Evolutionary conservation across 2,329 filamentous ascomycete species (phyloP).

Genomic region (Talaromyces albobiverticillius): DNA sequence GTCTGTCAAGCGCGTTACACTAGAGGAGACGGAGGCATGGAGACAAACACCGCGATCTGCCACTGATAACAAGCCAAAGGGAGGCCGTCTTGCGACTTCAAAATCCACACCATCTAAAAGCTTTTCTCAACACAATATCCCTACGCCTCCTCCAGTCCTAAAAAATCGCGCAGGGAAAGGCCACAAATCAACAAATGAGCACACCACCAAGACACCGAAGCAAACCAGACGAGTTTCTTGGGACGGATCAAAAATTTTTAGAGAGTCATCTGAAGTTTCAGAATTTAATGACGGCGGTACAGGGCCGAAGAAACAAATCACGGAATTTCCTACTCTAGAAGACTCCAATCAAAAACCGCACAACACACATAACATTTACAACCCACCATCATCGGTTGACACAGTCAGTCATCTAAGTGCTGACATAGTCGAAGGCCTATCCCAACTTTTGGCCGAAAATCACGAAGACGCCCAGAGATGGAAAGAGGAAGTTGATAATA

Average conservation of each 20-base stretch:
- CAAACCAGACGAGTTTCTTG: constrained; percentile 33
- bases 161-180: constrained; percentile 40
- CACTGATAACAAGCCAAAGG: constrained; percentile 30
- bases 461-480: constrained; percentile 37
- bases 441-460: constrained; percentile 33
- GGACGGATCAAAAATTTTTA: constrained; percentile 36
- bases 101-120: constrained; percentile 20
- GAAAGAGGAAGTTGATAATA: constrained; percentile 36
- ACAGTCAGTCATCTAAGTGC: constrained; percentile 34
- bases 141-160: constrained; percentile 39
- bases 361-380: constrained; percentile 11
- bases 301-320: constrained; percentile 7
- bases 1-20: constrained; percentile 38
- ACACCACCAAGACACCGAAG: constrained; percentile 23
- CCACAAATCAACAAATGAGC: constrained; percentile 19
- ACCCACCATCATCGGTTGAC: constrained; percentile 24
- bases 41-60: constrained; percentile 30
- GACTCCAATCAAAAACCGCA: constrained; percentile 19
- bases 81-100: constrained; percentile 28
- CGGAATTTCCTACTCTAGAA: constrained; percentile 20
- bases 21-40: constrained; percentile 37
- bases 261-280: constrained; percentile 22
- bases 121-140: constrained; percentile 20
- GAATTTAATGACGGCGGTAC: constrained; percentile 4
- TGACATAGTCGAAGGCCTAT: constrained; percentile 37